Evolutionary conservation across 768 basidiomycete species (phyloP).

Genomic region (Lyophyllum decastes): DNA sequence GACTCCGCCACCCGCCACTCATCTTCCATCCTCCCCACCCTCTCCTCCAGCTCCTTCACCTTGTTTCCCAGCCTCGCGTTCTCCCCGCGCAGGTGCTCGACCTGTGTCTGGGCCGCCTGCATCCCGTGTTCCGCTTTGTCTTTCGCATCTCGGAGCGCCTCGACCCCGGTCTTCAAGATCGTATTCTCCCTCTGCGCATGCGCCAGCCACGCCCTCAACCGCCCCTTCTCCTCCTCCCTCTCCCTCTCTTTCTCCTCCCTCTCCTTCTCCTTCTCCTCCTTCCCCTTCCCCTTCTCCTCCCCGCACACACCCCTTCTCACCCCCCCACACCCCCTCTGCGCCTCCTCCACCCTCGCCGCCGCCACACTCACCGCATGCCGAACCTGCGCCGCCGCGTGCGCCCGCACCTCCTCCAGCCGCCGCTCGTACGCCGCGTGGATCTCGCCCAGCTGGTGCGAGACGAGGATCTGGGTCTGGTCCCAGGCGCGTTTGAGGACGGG

Average conservation of each 20-base stretch:
- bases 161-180: not conserved
- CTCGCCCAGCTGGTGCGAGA: not conserved
- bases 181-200: not conserved
- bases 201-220: no score
- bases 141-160: not conserved
- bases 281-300: not conserved
- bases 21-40: not conserved
- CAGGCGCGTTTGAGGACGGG: not conserved
- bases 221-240: not conserved
- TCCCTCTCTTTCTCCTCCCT: not conserved
- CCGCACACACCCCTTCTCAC: not conserved
- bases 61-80: not conserved
- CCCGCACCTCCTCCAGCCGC: not conserved
- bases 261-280: not conserved
- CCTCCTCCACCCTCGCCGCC: no score
- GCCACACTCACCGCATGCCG: not conserved
- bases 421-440: not conserved
- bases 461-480: not conserved
- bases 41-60: not conserved
- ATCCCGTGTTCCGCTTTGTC: not conserved
- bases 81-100: not conserved
- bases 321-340: not conserved
- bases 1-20: slow-evolving; percentile 4
- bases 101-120: not conserved
- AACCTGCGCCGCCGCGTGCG: not conserved